These are phyloP conservation scores for Amanita inopinata DNA, from an alignment of 768 basidiomycete species.

Conservation along the genomic window DNA sequence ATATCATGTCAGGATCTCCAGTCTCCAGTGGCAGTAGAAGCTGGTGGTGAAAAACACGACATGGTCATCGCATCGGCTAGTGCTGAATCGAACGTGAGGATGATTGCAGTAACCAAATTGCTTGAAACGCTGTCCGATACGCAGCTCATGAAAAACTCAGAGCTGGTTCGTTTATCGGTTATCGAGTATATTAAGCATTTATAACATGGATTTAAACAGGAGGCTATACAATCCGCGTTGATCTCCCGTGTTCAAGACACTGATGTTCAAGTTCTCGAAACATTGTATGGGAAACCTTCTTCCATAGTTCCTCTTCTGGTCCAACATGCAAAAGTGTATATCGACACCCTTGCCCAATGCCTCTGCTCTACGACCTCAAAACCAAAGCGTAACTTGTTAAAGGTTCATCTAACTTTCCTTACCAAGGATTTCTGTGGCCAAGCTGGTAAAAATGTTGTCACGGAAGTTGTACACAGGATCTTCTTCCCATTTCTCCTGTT, in stretches of 20 bases:
- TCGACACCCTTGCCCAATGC: constrained; percentile 30
- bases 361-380: constrained; percentile 29
- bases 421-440: constrained; percentile 30
- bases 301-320: constrained; percentile 36
- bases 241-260: constrained; percentile 62
- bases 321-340: constrained; percentile 32
- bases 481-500: constrained; percentile 71
- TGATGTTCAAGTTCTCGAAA: constrained; percentile 48
- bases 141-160: constrained; percentile 21
- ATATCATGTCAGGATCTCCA: constrained; percentile 6
- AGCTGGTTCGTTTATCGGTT: constrained; percentile 29
- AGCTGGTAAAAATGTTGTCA: constrained; percentile 1
- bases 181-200: background rate
- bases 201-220: constrained; percentile 24
- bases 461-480: constrained; percentile 36
- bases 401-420: constrained; percentile 50
- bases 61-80: constrained; percentile 48
- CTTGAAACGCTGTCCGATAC: constrained; percentile 27
- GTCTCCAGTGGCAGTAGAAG: constrained; percentile 1
- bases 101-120: constrained; percentile 48
- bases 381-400: constrained; percentile 42
- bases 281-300: constrained; percentile 49
- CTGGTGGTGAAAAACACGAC: constrained; percentile 17
- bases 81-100: constrained; percentile 52
- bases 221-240: constrained; percentile 53